Evolutionary conservation across 1,284 basidiomycete genomes (phyloP), one percentile per base, ranked within the genome.

Genomic region (Coniophora puteana): DNA sequence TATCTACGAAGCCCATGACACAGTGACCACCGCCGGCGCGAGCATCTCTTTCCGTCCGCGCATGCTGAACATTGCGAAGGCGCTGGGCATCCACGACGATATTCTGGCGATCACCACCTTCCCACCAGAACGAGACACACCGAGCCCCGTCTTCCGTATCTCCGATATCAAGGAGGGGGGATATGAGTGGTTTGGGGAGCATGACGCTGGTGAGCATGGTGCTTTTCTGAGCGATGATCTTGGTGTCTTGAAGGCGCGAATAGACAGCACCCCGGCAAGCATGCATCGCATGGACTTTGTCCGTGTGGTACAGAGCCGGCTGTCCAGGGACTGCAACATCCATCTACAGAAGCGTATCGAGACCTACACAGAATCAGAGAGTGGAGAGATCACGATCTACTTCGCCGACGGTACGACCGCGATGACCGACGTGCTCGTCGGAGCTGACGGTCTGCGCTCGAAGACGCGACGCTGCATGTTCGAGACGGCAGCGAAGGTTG

Each of bases 351-450:
- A 54, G 21, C 46, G 46, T 11, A 52, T 56, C 8, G 29, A 47
- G 7, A 20, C 27, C n/a, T 56, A 58, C 31, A 3, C n/a, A n/a
- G n/a, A 43, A 11, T 38, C 5, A 6, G 33, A 35, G 5, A 7
- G 6, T n/a, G 16, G 17, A 10, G 33, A 21, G 5, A 5, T 35
- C 17, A 14, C n/a, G 5, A 8, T 35, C 8, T 20, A 20, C 16
- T 35, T 35, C 33, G n/a, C 33, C 8, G 55, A 61, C 39, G 57
- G 55, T 5, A 45, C 55, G 10, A 51, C 50, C 8, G 51, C 54
- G 1, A 43, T 47, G 14, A 44, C 55, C 5, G 61, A 65, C 38
- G 24, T 65, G 4, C 51, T 64, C 14, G 39, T 63, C 29, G 59
- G 59, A 3, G 52, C 33, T 8, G 33, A 35, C 21, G 33, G 33